Evolutionary conservation across 169 alveolate species (phyloP), one percentile per base, ranked within the genome.

Genomic region (Plasmodium sp.): DNA sequence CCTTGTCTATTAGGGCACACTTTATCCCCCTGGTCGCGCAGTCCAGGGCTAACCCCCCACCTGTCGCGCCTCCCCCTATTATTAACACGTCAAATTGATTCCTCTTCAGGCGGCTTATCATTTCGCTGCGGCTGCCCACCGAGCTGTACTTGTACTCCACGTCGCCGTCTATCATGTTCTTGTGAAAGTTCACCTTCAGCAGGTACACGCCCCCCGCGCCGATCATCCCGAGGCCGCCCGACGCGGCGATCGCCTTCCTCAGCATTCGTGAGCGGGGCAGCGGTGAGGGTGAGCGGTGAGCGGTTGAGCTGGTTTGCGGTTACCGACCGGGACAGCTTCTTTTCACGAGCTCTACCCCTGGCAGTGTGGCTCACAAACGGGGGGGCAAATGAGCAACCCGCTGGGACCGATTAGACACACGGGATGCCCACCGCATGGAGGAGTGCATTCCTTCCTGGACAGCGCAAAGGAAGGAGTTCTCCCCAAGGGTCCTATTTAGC

Each of bases 21-120:
- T 96, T 98, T 58, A 98, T 94, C 10, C 99, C 99, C 36, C 99
- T 92, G 10, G 98, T 93, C 0, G 99, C 99, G 51, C 98, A 98
- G 75, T 98, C 99, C 48, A 98, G 94, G 12, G 99, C 99, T 16
- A 98, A 99, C 18, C 98, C 96, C 33, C 95, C 94, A 0, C 98
- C 98, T 45, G 99, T 97, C 34, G 98, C 98, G 1, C 99, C 99
- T 18, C 99, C 99, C n/a, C 99, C 99, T 58, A 98, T 96, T 45
- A 98, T 96, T 73, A 98, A 82, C 18, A 98, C 95, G 81, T 98
- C 99, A 93, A 95, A 98, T 51, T 93, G 81, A 39, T 94, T 93
- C 22, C 77, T 83, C 71, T 97, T 97, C 81, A 98, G 41, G 10
- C 75, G 88, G 33, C 92, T 93, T 34, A 97, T 43, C 97, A 95